phyloP scores from a whole-genome alignment of 345 rosid species.

The Eutrema heterophyllum region DNA sequence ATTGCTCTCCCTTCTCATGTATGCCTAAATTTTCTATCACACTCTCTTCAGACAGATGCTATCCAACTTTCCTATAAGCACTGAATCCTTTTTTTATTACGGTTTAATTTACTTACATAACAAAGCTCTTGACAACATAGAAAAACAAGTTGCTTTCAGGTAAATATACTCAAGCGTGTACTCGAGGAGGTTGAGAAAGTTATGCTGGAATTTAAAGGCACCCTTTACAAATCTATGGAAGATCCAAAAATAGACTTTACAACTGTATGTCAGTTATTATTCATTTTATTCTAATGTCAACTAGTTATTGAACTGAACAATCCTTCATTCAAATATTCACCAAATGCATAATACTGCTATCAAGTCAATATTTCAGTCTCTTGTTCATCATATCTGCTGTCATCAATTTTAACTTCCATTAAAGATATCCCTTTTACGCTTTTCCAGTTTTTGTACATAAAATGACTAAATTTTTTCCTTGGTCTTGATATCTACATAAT shows the following conservation, averaged over 20 bases:
- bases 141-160: slow-evolving; percentile 50
- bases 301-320: slow-evolving; percentile 1
- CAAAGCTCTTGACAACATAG: slow-evolving; percentile 11
- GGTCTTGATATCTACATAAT: slow-evolving; percentile 9
- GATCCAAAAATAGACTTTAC: slow-evolving; percentile 90
- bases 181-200: slow-evolving; percentile 99
- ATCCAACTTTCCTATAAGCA: not conserved
- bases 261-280: slow-evolving; percentile 47
- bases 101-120: not conserved
- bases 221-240: slow-evolving; percentile 91
- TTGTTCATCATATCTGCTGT: slow-evolving; percentile 2
- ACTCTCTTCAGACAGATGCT: slow-evolving; percentile 13
- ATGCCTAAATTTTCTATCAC: slow-evolving; percentile 29
- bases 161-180: slow-evolving; percentile 88
- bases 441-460: not conserved
- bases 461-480: not conserved
- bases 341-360: not conserved
- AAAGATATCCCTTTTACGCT: not conserved
- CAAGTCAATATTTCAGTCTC: not conserved
- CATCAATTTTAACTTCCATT: not conserved
- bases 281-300: not conserved
- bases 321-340: not conserved
- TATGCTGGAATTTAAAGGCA: slow-evolving; percentile 94
- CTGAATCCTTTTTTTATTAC: not conserved
- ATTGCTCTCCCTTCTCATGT: slow-evolving; percentile 96